Evolutionary conservation across 495 filamentous ascomycete species (phyloP), one percentile per base, ranked within the genome.

Genomic region (Aspergillus coremiiformis): DNA sequence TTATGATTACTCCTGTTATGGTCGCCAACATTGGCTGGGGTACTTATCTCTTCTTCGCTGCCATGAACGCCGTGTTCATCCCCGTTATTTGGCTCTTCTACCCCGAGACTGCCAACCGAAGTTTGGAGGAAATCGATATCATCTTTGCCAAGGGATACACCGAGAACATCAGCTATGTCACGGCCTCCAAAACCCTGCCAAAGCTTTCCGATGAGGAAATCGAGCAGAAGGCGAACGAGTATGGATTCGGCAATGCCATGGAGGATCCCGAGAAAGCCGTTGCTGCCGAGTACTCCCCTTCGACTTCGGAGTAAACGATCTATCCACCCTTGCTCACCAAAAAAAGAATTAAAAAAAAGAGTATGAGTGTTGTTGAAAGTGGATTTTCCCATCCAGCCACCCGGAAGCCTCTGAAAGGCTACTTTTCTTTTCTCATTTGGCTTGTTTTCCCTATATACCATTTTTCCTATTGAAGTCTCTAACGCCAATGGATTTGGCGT

Each of bases 1-100:
- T 91, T 51, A 87, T 90, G 85, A 80, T 90, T 49, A 87, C 85
- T 0, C 87, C 87, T 0, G 78, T 88, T 44, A 85, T 89, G 80
- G 67, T 90, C 22, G 56, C 69, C 39, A 70, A 74, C 47, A 88
- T 89, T 48, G 64, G 74, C 44, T 92, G 86, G 86, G 80, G 84
- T 9, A 88, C 84, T 0, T 92, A 90, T 64, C 74, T 90, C 30
- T 86, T 90, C 78, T 90, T 90, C 63, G 85, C 85, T 5, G 66
- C 70, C 30, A 68, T 86, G 56, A 90, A 91, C 67, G 81, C 76
- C 44, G 68, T 68, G 56, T 88, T 89, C 74, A 64, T 90, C 15
- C 86, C 87, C 1, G 61, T 84, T 53, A 84, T 90, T 67, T 88
- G 78, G 67, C 81, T 89, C 69, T 86, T 85, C 70, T 89, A 87